phyloP scores from a whole-genome alignment of 768 basidiomycete genomes.

The Cantharellus cinnabarinus region DNA sequence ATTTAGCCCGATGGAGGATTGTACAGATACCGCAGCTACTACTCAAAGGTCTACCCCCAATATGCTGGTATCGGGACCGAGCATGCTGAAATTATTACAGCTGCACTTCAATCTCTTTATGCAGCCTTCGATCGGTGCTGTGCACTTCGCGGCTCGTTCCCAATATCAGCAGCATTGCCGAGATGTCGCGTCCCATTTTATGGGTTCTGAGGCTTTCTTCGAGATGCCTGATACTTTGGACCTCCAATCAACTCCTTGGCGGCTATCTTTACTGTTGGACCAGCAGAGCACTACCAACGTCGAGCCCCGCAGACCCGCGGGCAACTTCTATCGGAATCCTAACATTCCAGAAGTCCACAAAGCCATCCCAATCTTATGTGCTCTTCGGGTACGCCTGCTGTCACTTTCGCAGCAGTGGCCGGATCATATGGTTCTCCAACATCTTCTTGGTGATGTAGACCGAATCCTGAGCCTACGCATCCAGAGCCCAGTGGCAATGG shows the following conservation, averaged over 20 bases:
- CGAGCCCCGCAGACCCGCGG: constrained; percentile 19
- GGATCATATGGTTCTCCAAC: constrained; percentile 90
- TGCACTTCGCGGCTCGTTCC: not conserved
- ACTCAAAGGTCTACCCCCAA: not conserved
- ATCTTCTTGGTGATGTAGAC: constrained; percentile 54
- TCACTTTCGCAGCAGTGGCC: constrained; percentile 67
- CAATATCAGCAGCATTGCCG: not conserved
- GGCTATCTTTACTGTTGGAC: constrained; percentile 3
- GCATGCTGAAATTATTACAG: not conserved
- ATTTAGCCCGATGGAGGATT: constrained; percentile 17
- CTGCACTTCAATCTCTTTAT: not conserved
- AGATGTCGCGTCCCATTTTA: not conserved
- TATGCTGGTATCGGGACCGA: not conserved
- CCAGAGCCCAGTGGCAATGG: constrained; percentile 55
- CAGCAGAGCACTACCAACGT: constrained; percentile 4
- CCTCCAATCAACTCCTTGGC: constrained; percentile 1
- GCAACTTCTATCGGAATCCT: constrained; percentile 58
- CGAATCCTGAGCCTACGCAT: constrained; percentile 39
- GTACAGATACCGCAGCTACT: too few species aligned
- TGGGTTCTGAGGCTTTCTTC: too few species aligned
- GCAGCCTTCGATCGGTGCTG: not conserved
- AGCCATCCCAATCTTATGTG: constrained; percentile 29
- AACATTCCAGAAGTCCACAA: constrained; percentile 54
- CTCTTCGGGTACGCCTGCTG: constrained; percentile 33
- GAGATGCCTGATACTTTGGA: not conserved